A percentile compares a stretch with the other conserved stretches of the same genome.
Evolutionary conservation across 164 flowering plant genomes (phyloP).

Genomic region (Paratinospora sagittata): DNA sequence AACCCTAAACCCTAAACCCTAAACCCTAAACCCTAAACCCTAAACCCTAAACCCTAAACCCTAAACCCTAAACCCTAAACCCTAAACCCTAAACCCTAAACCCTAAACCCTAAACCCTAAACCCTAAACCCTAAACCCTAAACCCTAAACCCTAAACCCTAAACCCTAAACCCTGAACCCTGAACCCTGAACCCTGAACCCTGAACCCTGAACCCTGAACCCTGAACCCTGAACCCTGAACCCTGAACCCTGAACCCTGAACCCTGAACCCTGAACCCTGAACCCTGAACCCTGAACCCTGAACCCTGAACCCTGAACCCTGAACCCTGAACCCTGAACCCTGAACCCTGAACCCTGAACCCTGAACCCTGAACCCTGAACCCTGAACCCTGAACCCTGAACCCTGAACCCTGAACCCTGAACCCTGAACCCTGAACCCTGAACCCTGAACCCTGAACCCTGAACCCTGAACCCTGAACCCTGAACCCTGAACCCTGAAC

Average conservation of each 20-base stretch:
- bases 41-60: conserved; percentile 20
- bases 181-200: conserved; percentile 8
- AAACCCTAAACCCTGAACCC: conserved; percentile 9
- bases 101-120: conserved; percentile 10
- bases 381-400: conserved; percentile 20
- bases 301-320: conserved; percentile 21
- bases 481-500: conserved; percentile 19
- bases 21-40: too few relatives aligned
- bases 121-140: conserved; percentile 8
- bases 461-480: conserved; percentile 18
- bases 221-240: conserved; percentile 14
- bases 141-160: conserved; percentile 3
- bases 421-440: conserved; percentile 22
- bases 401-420: conserved; percentile 17
- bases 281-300: conserved; percentile 21
- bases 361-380: conserved; percentile 17
- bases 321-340: conserved; percentile 22
- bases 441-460: conserved; percentile 24
- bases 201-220: conserved; percentile 11
- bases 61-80: conserved; percentile 16
- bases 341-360: conserved; percentile 20
- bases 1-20: too few relatives aligned
- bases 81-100: too few relatives aligned
- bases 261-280: conserved; percentile 18
- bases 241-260: conserved; percentile 16